phyloP scores from a whole-genome alignment of 225 moss, liverwort and hornwort genomes.

The Ulota crispa region DNA sequence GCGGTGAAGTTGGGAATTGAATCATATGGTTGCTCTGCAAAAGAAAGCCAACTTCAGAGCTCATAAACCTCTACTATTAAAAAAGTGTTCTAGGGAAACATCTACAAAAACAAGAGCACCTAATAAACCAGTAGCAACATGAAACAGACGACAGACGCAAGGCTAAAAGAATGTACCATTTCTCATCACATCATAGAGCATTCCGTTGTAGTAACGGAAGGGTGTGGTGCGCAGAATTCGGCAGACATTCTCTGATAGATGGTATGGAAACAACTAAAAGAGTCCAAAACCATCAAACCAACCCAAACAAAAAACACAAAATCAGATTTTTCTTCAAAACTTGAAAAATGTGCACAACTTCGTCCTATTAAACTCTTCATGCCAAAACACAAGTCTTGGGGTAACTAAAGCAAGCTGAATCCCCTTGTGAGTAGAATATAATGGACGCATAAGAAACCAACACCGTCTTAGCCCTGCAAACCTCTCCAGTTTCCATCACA shows the following conservation, averaged over 20 bases:
- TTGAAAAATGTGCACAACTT: slow-evolving; percentile 16
- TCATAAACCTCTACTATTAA: neutral
- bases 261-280: slow-evolving; percentile 72
- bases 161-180: slow-evolving; percentile 43
- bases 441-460: slow-evolving; percentile 3
- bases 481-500: neutral
- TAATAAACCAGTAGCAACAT: neutral
- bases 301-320: neutral
- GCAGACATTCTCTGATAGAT: slow-evolving; percentile 75
- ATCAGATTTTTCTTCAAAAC: slow-evolving; percentile 5
- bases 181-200: slow-evolving; percentile 83
- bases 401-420: slow-evolving; percentile 1
- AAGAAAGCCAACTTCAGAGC: slow-evolving; percentile 19
- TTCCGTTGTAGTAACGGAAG: slow-evolving; percentile 76
- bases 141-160: neutral
- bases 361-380: slow-evolving; percentile 6
- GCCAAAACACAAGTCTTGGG: slow-evolving; percentile 10
- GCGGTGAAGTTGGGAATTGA: slow-evolving; percentile 99
- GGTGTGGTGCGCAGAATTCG: slow-evolving; percentile 64
- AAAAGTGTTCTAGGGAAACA: neutral
- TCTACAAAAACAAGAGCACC: neutral
- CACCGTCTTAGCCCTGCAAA: neutral
- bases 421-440: neutral
- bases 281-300: slow-evolving; percentile 29
- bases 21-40: slow-evolving; percentile 92